phyloP scores from a whole-genome alignment of 805 yeast species.

The Wickerhamomyces bovis region DNA sequence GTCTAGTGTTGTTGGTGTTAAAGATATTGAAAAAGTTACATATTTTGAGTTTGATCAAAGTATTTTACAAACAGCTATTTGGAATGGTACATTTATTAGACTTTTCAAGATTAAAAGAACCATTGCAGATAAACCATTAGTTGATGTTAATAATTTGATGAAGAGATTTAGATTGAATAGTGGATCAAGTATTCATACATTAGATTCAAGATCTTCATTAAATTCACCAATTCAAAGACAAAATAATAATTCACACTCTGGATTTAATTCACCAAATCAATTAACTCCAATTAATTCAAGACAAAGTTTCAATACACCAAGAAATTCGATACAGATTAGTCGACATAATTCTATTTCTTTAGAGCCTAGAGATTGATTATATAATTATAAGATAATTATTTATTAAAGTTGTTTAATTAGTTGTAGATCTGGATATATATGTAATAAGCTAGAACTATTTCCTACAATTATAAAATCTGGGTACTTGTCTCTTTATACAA shows the following conservation, averaged over 20 bases:
- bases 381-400: no score
- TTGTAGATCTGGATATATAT: no score
- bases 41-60: constrained; percentile 22
- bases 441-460: no score
- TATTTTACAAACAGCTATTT: constrained; percentile 37
- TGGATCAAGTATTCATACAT: constrained; percentile 17
- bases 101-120: constrained; percentile 43
- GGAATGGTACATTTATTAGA: constrained; percentile 45
- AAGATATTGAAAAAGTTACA: constrained; percentile 1
- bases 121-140: constrained; percentile 34
- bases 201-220: constrained; percentile 12
- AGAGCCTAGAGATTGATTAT: neutral
- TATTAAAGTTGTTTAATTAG: no score
- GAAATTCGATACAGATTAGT: constrained; percentile 9
- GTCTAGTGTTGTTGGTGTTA: neutral
- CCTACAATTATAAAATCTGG: no score
- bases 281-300: constrained; percentile 25
- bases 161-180: constrained; percentile 31
- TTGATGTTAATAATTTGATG: constrained; percentile 35
- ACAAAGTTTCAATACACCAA: constrained; percentile 23
- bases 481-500: no score
- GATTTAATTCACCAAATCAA: constrained; percentile 19
- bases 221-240: constrained; percentile 4
- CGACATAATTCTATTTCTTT: neutral
- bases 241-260: constrained; percentile 11